Evolutionary conservation across 2,329 filamentous ascomycete species (phyloP).

Genomic region (Fusarium siculi): DNA sequence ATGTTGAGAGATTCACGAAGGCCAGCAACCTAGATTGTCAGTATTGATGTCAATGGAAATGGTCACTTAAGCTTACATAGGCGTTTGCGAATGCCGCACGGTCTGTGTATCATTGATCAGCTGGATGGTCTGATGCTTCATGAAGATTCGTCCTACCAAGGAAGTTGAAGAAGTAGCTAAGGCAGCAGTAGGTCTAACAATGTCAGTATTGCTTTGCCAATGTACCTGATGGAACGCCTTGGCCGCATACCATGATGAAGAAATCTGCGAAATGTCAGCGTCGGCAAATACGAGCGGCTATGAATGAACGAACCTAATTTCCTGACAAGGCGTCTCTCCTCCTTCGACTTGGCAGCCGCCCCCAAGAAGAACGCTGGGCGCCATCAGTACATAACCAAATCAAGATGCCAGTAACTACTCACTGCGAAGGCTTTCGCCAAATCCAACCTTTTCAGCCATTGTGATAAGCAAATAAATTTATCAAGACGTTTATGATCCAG

Average conservation of each 20-base stretch:
- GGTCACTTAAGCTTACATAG: conserved; percentile 43
- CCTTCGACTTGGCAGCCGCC: conserved; percentile 21
- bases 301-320: conserved; percentile 40
- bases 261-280: conserved; percentile 38
- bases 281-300: accelerated
- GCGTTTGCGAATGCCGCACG: conserved; percentile 51
- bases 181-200: conserved; percentile 47
- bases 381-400: not conserved
- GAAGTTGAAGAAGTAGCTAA: conserved; percentile 52
- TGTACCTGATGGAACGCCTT: accelerated
- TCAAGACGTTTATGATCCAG: not conserved
- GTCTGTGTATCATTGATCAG: conserved; percentile 8
- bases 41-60: too few relatives aligned
- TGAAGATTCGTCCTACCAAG: conserved; percentile 44
- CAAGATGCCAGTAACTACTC: not conserved
- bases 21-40: conserved; percentile 49
- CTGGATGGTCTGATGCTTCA: accelerated
- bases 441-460: not conserved
- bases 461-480: not conserved
- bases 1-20: conserved; percentile 57
- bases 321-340: conserved; percentile 44
- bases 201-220: not conserved
- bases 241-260: conserved; percentile 44
- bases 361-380: conserved; percentile 10
- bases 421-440: conserved; percentile 8